phyloP scores from a whole-genome alignment of 192 early-diverging fungal genomes.

The Podila verticillata region DNA sequence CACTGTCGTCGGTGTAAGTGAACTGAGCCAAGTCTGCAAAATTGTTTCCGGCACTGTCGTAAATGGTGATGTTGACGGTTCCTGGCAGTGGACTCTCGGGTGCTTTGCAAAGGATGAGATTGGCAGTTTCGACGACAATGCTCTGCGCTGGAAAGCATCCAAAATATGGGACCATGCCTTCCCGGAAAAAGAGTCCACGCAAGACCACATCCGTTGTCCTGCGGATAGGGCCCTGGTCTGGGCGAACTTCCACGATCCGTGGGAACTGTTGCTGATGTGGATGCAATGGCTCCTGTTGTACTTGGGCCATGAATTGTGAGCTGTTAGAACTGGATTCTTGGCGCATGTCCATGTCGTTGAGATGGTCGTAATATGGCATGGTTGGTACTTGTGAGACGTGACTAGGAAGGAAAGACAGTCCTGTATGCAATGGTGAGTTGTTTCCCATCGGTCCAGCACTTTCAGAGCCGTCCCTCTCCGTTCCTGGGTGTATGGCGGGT shows the following conservation, averaged over 20 bases:
- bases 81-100: conserved; percentile 31
- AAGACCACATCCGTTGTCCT: conserved; percentile 42
- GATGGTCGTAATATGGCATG: not conserved
- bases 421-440: not conserved
- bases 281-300: conserved; percentile 3
- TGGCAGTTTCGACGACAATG: conserved; percentile 18
- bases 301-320: not conserved
- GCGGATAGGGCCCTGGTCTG: conserved; percentile 35
- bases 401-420: conserved; percentile 14
- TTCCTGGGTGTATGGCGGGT: not conserved
- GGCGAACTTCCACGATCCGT: conserved; percentile 24
- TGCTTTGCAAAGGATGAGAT: conserved; percentile 34
- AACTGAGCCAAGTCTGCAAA: conserved; percentile 31
- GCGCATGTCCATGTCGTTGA: not conserved
- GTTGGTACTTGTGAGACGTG: conserved; percentile 2
- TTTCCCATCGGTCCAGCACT: not conserved
- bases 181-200: conserved; percentile 27
- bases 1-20: conserved; percentile 43
- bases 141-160: conserved; percentile 36
- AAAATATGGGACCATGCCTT: conserved; percentile 47
- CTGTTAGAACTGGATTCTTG: not conserved
- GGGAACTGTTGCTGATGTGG: conserved; percentile 7
- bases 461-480: not conserved
- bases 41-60: conserved; percentile 25
- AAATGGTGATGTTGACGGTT: conserved; percentile 22